Base-by-base conservation (phyloP, 164 flowering plant species). In the Houttuynia cordata region DNA sequence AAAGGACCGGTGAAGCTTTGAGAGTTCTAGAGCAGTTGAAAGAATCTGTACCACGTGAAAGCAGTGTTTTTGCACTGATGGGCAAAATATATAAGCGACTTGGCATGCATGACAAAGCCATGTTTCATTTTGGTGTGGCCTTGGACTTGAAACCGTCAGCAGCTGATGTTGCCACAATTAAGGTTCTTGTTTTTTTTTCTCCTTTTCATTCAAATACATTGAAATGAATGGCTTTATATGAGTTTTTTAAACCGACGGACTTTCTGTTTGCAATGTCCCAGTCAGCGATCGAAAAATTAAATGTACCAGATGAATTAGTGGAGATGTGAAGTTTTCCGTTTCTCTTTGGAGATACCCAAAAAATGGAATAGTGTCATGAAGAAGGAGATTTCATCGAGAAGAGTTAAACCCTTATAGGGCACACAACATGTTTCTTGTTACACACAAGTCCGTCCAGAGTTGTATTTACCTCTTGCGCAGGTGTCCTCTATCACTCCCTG, bases 1-100 rank as follows among this genome's bases (percentile, higher is more conserved):
- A 79, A 67, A 76, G 69, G 4, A 71, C 73, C 40, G 91, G 87
- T 66, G 90, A 85, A 73, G 94, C 99, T 68, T 71, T 94, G 59
- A 76, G 79, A 69, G 84, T 83, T 62, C 74, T 94, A 42, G 88
- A 88, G 70, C 96, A 94, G 78, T 90, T 94, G 24, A 94, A 91
- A 75, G 96, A 94, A 70, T 78, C 72, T 70, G 83, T 85, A 14
- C 99, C 99, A 65, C 81, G 80, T 61, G 99, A 94, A 70, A 85
- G 95, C 76, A 87, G 99, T 72, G 83, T 94, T 4, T 88, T 83
- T 79, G 97, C 99, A n/a, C 73, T 94, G 72, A 91, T 94, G 96
- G 99, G 99, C 65, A 80, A 67, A 73, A 84, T 94, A 14, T 91
- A 85, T 61, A 88, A 85, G 73, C 77, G 85, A 57, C 73, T 69